phyloP scores from a whole-genome alignment of 129 eudicot genomes.

The Saussurea involucrata region DNA sequence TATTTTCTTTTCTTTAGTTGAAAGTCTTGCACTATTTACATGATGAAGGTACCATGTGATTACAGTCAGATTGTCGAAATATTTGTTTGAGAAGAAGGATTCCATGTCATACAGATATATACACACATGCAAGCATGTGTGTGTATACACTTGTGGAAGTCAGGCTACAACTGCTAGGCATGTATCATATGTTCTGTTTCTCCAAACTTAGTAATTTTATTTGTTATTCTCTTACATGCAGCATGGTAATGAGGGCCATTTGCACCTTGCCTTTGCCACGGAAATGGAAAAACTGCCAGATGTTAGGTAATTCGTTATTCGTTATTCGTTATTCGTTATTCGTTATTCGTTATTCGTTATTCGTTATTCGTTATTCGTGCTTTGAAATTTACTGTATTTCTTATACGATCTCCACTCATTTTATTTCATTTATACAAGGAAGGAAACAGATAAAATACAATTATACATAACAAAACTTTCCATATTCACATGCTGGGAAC shows the following conservation, averaged over 20 bases:
- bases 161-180: not conserved
- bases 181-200: not conserved
- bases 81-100: not conserved
- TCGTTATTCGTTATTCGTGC: conserved; percentile 39
- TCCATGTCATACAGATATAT: not conserved
- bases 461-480: not conserved
- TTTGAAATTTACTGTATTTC: not conserved
- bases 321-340: conserved; percentile 17
- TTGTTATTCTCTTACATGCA: conserved; percentile 30
- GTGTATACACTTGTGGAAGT: no score
- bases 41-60: not conserved
- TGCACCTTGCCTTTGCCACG: conserved; percentile 69
- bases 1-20: not conserved
- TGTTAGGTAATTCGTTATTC: conserved; percentile 58
- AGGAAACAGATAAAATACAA: not conserved
- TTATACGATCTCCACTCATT: not conserved
- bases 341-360: conserved; percentile 15
- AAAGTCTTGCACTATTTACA: not conserved
- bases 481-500: no score
- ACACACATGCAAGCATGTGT: no score
- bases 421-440: not conserved
- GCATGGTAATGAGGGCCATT: conserved; percentile 88
- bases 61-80: no score
- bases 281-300: conserved; percentile 86
- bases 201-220: not conserved